Conservation (phyloP, 2,329 filamentous ascomycete genomes). For the Aspergillus terreus region DNA sequence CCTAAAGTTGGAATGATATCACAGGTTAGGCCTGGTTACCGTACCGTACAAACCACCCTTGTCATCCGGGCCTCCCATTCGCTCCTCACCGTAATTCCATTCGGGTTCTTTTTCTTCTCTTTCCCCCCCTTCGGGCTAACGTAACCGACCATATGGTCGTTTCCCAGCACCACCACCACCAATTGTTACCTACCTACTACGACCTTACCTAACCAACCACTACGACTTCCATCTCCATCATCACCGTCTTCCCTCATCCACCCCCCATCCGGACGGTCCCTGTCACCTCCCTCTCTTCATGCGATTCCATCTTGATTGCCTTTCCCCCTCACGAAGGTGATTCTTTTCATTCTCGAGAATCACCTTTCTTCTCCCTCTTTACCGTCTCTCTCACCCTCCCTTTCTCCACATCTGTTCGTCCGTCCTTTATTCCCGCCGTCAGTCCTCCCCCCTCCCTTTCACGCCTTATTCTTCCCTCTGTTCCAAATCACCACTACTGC, state of each 20-base stretch:
- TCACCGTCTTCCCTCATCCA: neutral
- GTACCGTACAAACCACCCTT: neutral
- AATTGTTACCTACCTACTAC: neutral
- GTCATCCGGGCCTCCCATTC: neutral
- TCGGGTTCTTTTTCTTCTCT: neutral
- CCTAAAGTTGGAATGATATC: neutral
- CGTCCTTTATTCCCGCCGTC: slow-evolving; percentile 4
- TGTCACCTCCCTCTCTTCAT: neutral
- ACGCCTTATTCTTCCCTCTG: no score
- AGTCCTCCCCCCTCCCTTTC: neutral
- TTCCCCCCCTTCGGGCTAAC: slow-evolving; percentile 1
- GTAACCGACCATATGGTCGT: slow-evolving; percentile 4
- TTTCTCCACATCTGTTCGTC: slow-evolving; percentile 1
- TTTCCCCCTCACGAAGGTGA: slow-evolving; percentile 6
- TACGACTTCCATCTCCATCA: no score
- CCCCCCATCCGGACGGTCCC: neutral
- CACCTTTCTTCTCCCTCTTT: slow-evolving; percentile 3
- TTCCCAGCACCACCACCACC: neutral
- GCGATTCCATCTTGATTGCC: neutral
- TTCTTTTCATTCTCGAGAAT: slow-evolving; percentile 4
- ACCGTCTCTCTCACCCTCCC: slow-evolving; percentile 9
- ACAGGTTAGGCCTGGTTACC: neutral
- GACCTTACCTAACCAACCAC: neutral
- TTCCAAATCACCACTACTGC: neutral
- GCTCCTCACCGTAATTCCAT: neutral